Evolutionary conservation across 2,329 filamentous ascomycete genomes (phyloP), one percentile per base, ranked within the genome.

Genomic region (Dendrostoma leiphaemia): DNA sequence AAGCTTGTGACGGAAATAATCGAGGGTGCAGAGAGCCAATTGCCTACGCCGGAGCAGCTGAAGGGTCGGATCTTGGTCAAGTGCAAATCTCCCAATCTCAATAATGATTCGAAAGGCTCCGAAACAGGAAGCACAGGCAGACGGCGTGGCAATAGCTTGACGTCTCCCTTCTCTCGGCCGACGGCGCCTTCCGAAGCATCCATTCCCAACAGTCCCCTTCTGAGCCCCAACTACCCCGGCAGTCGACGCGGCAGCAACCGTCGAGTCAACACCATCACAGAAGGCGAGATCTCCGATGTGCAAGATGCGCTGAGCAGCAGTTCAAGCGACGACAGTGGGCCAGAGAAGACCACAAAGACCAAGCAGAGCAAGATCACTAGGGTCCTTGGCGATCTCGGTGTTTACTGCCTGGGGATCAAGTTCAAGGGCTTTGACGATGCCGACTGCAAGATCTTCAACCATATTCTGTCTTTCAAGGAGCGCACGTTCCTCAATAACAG

Each of bases 401-500:
- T 97, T 2, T 87, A 87, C 65, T 85, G 82, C 64, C 79, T 79
- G 7, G 84, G 84, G 0, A 75, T 96, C 69, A 96, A 95, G 67
- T 96, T 94, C 69, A 82, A 83, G 31, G 88, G 90, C 38, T 96
- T 96, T 66, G 84, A 86, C 53, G 81, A 83, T 12, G 76, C 85
- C 0, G 90, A 93, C 58, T 92, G 91, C 62, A 91, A 90, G 73
- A 84, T 84, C 38, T 94, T 85, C 75, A 97, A 97, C 70, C 94
- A 99, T 73, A 90, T 97, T 63, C 92, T 94, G 70, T 97, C 94
- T 0, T 91, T 97, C 72, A 90, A 91, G 68, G 94, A 99, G 74
- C 85, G 86, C 54, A 91, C 87, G 6, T 97, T 97, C 64, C 85
- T 90, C 63, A 88, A 85, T 65, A 83, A 94, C 64, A 91, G 86